phyloP scores from a whole-genome alignment of 768 basidiomycete genomes.

The Trametes meyenii region DNA sequence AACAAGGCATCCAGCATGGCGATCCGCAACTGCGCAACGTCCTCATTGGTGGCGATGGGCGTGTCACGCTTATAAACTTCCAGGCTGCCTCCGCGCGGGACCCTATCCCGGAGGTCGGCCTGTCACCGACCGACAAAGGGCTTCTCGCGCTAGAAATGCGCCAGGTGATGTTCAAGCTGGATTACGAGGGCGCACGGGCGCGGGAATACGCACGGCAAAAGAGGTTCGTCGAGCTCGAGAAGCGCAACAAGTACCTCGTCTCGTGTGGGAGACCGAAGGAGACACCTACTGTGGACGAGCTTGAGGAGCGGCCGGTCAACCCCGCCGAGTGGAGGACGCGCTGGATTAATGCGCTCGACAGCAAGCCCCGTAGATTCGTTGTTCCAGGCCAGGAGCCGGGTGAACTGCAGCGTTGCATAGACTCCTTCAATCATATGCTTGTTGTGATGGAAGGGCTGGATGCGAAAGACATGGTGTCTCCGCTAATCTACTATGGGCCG shows the following conservation, averaged over 20 bases:
- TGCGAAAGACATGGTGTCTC: background rate
- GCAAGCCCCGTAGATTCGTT: slow-evolving; percentile 36
- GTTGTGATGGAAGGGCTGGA: background rate
- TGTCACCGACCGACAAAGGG: slow-evolving; percentile 40
- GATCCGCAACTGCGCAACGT: slow-evolving; percentile 32
- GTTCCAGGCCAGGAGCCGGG: slow-evolving; percentile 40
- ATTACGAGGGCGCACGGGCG: slow-evolving; percentile 42
- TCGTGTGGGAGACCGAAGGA: slow-evolving; percentile 15
- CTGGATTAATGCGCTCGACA: slow-evolving; percentile 41
- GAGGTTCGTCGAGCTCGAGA: slow-evolving; percentile 33
- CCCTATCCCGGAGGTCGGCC: slow-evolving; percentile 36
- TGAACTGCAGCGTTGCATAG: background rate
- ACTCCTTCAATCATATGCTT: background rate
- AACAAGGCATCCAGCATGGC: slow-evolving; percentile 37
- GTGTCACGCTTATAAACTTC: slow-evolving; percentile 59
- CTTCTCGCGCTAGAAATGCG: slow-evolving; percentile 57
- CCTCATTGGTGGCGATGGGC: slow-evolving; percentile 31
- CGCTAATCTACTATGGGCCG: background rate
- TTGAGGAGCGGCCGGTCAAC: slow-evolving; percentile 36
- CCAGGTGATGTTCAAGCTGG: slow-evolving; percentile 57
- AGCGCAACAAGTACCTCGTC: slow-evolving; percentile 25
- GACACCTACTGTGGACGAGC: slow-evolving; percentile 32
- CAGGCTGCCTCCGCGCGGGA: slow-evolving; percentile 40
- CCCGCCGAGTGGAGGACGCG: slow-evolving; percentile 37
- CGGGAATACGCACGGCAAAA: slow-evolving; percentile 40